Conservation (phyloP, 2,329 filamentous ascomycete species). For the Colletotrichum sp. region DNA sequence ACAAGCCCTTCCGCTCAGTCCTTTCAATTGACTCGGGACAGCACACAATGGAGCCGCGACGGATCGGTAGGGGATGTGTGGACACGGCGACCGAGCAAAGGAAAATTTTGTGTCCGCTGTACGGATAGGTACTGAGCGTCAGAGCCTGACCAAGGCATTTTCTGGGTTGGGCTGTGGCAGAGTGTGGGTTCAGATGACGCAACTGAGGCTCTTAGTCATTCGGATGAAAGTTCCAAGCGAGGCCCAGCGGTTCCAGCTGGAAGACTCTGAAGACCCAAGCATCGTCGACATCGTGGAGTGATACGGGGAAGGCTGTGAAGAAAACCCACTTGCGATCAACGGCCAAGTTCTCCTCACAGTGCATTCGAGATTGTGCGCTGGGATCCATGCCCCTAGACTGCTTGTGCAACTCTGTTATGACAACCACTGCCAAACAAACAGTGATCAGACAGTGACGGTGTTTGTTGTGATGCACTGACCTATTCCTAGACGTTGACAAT, state of each 20-base stretch:
- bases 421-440: conserved; percentile 2
- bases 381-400: neutral
- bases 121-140: neutral
- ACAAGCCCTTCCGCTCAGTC: neutral
- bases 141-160: neutral
- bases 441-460: neutral
- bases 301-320: neutral
- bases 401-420: neutral
- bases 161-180: neutral
- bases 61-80: neutral
- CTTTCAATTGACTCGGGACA: neutral
- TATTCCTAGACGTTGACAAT: neutral
- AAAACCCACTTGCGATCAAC: neutral
- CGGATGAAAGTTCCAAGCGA: neutral
- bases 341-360: neutral
- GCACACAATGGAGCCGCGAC: neutral
- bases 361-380: neutral
- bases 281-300: neutral
- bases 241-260: neutral
- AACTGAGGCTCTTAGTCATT: neutral
- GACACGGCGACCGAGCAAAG: neutral
- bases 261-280: neutral
- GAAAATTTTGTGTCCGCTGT: neutral
- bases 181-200: neutral
- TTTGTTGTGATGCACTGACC: conserved; percentile 16